phyloP scores from a whole-genome alignment of 2,329 filamentous ascomycete genomes.

The Lomentospora prolificans region DNA sequence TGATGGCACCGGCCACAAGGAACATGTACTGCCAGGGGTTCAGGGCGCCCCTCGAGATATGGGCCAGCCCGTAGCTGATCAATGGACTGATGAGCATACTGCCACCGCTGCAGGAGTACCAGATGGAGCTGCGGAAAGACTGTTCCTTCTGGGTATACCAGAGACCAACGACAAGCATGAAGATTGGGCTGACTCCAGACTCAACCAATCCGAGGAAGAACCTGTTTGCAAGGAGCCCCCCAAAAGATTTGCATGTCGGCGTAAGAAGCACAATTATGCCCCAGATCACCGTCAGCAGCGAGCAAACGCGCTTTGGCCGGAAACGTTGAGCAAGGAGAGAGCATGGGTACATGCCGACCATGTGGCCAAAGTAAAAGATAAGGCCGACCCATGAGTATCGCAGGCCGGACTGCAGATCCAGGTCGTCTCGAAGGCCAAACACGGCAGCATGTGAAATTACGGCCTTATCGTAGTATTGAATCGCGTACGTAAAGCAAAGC shows the following conservation, averaged over 20 bases:
- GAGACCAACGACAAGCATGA: constrained; percentile 40
- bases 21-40: constrained; percentile 16
- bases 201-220: constrained; percentile 38
- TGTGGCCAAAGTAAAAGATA: constrained; percentile 30
- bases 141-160: constrained; percentile 15
- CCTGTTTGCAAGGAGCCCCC: constrained; percentile 30
- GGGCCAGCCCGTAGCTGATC: constrained; percentile 23
- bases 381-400: constrained; percentile 30
- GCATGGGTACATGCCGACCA: constrained; percentile 24
- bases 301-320: constrained; percentile 12
- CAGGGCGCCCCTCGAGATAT: constrained; percentile 16
- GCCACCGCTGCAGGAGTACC: constrained; percentile 8
- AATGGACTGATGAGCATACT: constrained; percentile 18
- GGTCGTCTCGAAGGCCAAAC: constrained; percentile 27
- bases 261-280: constrained; percentile 30
- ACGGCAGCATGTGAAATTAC: constrained; percentile 26
- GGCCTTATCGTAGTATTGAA: constrained; percentile 15
- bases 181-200: constrained; percentile 35
- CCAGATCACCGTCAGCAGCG: constrained; percentile 11
- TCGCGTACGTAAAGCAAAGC: constrained; percentile 16
- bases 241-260: constrained; percentile 30
- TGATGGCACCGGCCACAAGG: constrained; percentile 14
- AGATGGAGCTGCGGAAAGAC: constrained; percentile 7
- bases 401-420: constrained; percentile 20
- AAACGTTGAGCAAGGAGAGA: constrained; percentile 21